Conservation (phyloP, 176 grass and related monocot genomes). For the Oryza officinalis region DNA sequence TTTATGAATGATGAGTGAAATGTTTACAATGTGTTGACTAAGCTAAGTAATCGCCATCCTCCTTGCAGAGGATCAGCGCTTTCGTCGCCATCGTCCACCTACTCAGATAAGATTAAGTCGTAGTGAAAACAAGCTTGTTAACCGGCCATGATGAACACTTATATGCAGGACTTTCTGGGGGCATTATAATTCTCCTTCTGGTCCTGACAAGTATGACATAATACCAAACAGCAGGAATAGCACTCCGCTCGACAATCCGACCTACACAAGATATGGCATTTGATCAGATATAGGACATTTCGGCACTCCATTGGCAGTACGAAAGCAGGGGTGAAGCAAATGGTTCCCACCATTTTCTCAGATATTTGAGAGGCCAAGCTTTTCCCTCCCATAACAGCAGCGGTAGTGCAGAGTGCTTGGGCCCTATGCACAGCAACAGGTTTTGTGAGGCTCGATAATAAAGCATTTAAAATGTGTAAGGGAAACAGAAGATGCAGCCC, state of each 20-base stretch:
- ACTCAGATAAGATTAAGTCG: conserved; percentile 34
- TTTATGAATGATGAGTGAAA: conserved; percentile 45
- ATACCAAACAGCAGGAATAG: conserved; percentile 82
- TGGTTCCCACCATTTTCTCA: conserved; percentile 76
- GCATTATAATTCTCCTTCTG: conserved; percentile 46
- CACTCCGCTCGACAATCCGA: conserved; percentile 76
- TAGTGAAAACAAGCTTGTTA: conserved; percentile 27
- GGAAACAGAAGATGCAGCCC: conserved; percentile 18
- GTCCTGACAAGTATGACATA: conserved; percentile 70
- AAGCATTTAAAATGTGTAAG: not conserved
- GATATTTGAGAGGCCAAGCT: conserved; percentile 97
- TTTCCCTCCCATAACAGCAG: conserved; percentile 93
- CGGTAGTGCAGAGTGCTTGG: conserved; percentile 95
- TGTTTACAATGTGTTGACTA: conserved; percentile 46
- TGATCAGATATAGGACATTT: conserved; percentile 3
- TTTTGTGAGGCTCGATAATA: conserved; percentile 5
- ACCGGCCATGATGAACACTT: conserved; percentile 16
- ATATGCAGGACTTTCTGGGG: not conserved
- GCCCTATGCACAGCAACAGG: conserved; percentile 44
- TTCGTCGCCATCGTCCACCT: conserved; percentile 40
- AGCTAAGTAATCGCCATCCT: conserved; percentile 48
- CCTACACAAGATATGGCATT: conserved; percentile 33
- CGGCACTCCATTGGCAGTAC: not conserved
- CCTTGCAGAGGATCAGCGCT: conserved; percentile 7
- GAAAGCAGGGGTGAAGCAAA: not conserved